Conservation (phyloP, 495 filamentous ascomycete genomes). For the Hypoxylon subgilvum region DNA sequence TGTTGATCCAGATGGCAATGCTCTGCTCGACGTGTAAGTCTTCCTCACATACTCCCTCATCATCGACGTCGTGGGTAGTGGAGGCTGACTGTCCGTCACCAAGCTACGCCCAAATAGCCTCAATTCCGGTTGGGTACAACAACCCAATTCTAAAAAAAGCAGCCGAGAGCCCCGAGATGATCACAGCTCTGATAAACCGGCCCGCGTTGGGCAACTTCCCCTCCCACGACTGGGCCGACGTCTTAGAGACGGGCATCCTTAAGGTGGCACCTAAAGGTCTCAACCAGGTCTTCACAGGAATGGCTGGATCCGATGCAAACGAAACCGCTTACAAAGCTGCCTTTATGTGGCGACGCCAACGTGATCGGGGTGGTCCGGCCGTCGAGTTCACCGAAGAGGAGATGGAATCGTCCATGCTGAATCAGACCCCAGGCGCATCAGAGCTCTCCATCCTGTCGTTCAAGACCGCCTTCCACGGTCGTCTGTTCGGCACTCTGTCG, state of each 20-base stretch:
- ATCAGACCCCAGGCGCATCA: slow-evolving; percentile 82
- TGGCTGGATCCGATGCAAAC: slow-evolving; percentile 96
- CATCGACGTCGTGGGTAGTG: too few species aligned
- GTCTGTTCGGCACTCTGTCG: slow-evolving; percentile 88
- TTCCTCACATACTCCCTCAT: neutral
- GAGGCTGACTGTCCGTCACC: slow-evolving; percentile 24
- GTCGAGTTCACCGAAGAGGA: slow-evolving; percentile 88
- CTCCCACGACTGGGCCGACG: slow-evolving; percentile 81
- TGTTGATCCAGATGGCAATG: slow-evolving; percentile 85
- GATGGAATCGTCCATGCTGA: slow-evolving; percentile 78
- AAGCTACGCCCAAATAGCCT: slow-evolving; percentile 94
- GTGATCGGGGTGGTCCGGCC: slow-evolving; percentile 79
- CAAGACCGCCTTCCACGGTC: slow-evolving; percentile 92
- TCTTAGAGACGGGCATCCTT: slow-evolving; percentile 86
- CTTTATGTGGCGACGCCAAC: slow-evolving; percentile 94
- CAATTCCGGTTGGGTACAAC: slow-evolving; percentile 96
- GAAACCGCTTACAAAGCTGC: slow-evolving; percentile 99
- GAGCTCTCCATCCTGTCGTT: slow-evolving; percentile 91
- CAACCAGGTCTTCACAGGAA: slow-evolving; percentile 95
- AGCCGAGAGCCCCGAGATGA: slow-evolving; percentile 78
- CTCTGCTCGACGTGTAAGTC: slow-evolving; percentile 77
- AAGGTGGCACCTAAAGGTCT: slow-evolving; percentile 88
- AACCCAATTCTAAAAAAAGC: slow-evolving; percentile 79
- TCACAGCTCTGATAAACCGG: slow-evolving; percentile 84
- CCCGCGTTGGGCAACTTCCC: slow-evolving; percentile 98